Percentiles rank a stretch among this genome's conserved stretches.
Conservation (phyloP, 1,139 yeast genomes). For the Yamadazyma membranifaciens region DNA sequence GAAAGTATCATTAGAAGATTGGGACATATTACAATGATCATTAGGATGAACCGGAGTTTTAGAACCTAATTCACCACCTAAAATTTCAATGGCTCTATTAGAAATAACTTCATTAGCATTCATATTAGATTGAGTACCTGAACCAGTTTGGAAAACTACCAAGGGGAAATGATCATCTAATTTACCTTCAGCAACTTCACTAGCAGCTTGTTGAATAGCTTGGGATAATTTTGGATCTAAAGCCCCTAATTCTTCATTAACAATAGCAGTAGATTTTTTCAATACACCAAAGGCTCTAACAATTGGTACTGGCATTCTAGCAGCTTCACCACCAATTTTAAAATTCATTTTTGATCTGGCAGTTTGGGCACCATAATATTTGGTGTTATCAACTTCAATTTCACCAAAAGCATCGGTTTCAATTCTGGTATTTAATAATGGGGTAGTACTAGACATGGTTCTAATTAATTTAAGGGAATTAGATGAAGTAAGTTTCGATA, state of each 20-base stretch:
- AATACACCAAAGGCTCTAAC: constrained; percentile 89
- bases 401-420: constrained; percentile 98
- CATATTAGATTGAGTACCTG: constrained; percentile 99
- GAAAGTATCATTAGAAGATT: constrained; percentile 96
- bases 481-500: constrained; percentile 17
- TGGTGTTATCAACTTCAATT: constrained; percentile 79
- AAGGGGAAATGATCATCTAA: constrained; percentile 93
- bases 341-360: constrained; percentile 91
- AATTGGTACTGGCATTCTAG: constrained; percentile 87
- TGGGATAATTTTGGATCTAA: constrained; percentile 79
- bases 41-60: constrained; percentile 96
- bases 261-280: constrained; percentile 93
- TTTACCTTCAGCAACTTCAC: constrained; percentile 91
- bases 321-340: constrained; percentile 91
- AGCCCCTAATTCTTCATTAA: constrained; percentile 75
- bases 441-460: constrained; percentile 17
- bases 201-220: constrained; percentile 92
- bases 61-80: constrained; percentile 90
- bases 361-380: constrained; percentile 98
- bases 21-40: constrained; percentile 98
- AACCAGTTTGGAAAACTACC: constrained; percentile 98
- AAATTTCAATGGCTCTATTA: constrained; percentile 92
- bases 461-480: constrained; percentile 5
- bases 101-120: constrained; percentile 98
- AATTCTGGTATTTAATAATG: constrained; percentile 48